Evolutionary conservation across 768 basidiomycete genomes (phyloP).

Genomic region (Psilocybe azurescens): DNA sequence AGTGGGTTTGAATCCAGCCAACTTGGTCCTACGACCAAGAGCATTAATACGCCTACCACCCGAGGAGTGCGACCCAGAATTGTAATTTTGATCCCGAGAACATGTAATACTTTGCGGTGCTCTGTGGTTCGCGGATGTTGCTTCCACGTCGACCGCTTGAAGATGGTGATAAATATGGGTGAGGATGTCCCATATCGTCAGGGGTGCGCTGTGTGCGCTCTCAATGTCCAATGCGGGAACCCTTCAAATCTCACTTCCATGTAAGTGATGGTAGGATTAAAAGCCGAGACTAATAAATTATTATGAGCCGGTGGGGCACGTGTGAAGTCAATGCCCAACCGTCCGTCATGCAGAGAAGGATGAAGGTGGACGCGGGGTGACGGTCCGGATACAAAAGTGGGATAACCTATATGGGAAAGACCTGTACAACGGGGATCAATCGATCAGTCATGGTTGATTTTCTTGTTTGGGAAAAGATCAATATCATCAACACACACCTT

Average conservation of each 20-base stretch:
- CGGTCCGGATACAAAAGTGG: neutral
- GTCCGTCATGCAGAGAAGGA: constrained; percentile 6
- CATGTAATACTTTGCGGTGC: neutral
- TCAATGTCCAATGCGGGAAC: constrained; percentile 8
- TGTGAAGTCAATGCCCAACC: constrained; percentile 7
- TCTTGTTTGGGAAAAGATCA: constrained; percentile 5
- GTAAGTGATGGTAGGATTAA: constrained; percentile 9
- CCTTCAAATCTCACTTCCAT: constrained; percentile 10
- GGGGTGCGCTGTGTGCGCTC: neutral
- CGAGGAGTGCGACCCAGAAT: neutral
- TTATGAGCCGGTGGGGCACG: neutral
- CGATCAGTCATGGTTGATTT: constrained; percentile 9
- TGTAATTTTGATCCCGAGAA: constrained; percentile 1
- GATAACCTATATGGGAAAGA: constrained; percentile 8
- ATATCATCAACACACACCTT: constrained; percentile 10
- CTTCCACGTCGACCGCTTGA: constrained; percentile 4
- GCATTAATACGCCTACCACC: neutral
- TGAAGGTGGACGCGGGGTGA: neutral
- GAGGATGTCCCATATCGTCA: constrained; percentile 3
- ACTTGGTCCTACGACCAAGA: constrained; percentile 5
- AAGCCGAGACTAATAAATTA: constrained; percentile 1
- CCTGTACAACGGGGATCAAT: constrained; percentile 5
- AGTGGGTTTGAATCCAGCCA: constrained; percentile 1
- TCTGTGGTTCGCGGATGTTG: neutral
- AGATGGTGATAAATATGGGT: constrained; percentile 8